Conservation (phyloP, 1,139 yeast species). For the Dujonia santamariae region DNA sequence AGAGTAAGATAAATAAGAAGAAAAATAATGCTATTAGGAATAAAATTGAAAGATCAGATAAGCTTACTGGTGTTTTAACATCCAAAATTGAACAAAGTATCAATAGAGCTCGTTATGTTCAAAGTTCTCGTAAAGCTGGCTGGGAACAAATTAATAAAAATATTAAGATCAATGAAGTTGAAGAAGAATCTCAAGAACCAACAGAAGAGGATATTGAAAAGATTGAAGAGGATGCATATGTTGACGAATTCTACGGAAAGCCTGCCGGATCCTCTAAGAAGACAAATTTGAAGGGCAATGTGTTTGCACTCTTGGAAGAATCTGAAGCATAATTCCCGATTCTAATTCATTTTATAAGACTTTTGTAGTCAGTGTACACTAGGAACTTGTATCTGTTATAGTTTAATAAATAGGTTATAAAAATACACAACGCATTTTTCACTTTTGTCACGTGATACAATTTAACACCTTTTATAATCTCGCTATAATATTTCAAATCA, state of each 20-base stretch:
- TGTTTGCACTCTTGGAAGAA: constrained; percentile 49
- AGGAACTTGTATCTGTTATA: too few species aligned
- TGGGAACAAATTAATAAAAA: constrained; percentile 67
- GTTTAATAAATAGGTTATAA: too few species aligned
- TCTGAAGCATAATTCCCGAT: constrained; percentile 40
- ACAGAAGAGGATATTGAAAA: constrained; percentile 22
- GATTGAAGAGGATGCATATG: constrained; percentile 36
- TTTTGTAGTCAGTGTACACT: background rate
- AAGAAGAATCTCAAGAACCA: constrained; percentile 14
- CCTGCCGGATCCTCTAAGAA: constrained; percentile 12
- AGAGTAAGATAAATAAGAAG: constrained; percentile 28
- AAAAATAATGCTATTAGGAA: constrained; percentile 34
- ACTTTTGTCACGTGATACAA: too few species aligned
- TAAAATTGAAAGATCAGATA: constrained; percentile 47
- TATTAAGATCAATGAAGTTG: constrained; percentile 29
- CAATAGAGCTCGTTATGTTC: constrained; percentile 59
- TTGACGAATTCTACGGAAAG: constrained; percentile 27
- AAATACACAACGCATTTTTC: too few species aligned
- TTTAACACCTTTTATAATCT: too few species aligned
- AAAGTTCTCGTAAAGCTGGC: constrained; percentile 60
- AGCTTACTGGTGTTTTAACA: constrained; percentile 53
- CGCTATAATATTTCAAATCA: too few species aligned
- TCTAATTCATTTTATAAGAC: background rate
- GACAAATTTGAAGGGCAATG: constrained; percentile 38
- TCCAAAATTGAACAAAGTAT: constrained; percentile 64